Conservation (phyloP, 2,329 filamentous ascomycete genomes). For the Ceratocystis papillata region DNA sequence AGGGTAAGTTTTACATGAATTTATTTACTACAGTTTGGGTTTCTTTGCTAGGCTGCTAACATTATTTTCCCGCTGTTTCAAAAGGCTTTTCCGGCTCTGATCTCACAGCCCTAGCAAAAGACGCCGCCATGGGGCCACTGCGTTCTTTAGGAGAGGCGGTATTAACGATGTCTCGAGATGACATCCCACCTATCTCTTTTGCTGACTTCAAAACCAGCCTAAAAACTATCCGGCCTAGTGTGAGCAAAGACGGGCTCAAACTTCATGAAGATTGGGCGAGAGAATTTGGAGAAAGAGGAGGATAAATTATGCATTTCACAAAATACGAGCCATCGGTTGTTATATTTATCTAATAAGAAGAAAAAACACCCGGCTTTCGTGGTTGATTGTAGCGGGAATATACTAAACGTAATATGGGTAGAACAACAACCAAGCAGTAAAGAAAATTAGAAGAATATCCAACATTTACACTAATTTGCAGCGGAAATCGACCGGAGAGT, state of each 20-base stretch:
- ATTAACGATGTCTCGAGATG: slow-evolving; percentile 82
- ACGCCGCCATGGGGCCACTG: slow-evolving; percentile 93
- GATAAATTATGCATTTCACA: slow-evolving; percentile 37
- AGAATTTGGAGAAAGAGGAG: slow-evolving; percentile 86
- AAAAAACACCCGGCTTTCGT: too few relatives aligned
- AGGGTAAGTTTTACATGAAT: slow-evolving; percentile 47
- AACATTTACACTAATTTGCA: too few relatives aligned
- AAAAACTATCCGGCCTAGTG: slow-evolving; percentile 75
- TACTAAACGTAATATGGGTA: too few relatives aligned
- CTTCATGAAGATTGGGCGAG: slow-evolving; percentile 90
- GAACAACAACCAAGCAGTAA: too few relatives aligned
- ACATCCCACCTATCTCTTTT: slow-evolving; percentile 78
- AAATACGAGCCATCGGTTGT: not conserved
- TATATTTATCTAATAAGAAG: not conserved
- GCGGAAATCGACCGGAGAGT: too few relatives aligned
- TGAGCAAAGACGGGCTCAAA: slow-evolving; percentile 72
- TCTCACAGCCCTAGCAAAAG: slow-evolving; percentile 91
- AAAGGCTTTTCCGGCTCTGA: slow-evolving; percentile 94
- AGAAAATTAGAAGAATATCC: too few relatives aligned
- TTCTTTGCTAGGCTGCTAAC: not conserved
- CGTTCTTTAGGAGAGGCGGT: slow-evolving; percentile 81
- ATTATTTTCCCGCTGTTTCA: slow-evolving; percentile 1
- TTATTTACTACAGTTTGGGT: slow-evolving; percentile 21
- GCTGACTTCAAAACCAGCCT: slow-evolving; percentile 77
- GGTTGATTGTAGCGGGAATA: too few relatives aligned